Evolutionary conservation across 495 filamentous ascomycete species (phyloP).

Genomic region (Polyplosphaeria fusca): DNA sequence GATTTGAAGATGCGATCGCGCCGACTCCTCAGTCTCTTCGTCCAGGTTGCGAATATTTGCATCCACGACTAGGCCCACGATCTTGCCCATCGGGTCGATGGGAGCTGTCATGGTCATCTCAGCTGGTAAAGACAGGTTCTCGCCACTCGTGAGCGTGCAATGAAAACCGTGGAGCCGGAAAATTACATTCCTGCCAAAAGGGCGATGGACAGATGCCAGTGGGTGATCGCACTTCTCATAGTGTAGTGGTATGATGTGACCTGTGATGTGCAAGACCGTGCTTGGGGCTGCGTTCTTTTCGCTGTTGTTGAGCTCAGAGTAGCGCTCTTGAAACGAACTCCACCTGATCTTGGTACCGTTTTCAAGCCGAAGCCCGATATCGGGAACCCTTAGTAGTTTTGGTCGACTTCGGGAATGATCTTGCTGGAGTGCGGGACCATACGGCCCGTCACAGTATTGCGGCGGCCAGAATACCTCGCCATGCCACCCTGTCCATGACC

Average conservation of each 20-base stretch:
- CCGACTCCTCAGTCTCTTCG: not conserved
- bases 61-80: not conserved
- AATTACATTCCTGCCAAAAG: not conserved
- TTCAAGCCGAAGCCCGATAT: not conserved
- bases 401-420: not conserved
- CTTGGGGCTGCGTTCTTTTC: not conserved
- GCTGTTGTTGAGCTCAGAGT: not conserved
- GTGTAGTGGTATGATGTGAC: not conserved
- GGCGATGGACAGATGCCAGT: not conserved
- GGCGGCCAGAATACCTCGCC: not conserved
- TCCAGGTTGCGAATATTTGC: not conserved
- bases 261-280: not conserved
- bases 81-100: not conserved
- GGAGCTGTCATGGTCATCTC: not conserved
- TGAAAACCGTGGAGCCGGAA: not conserved
- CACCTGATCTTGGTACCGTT: not conserved
- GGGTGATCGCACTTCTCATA: not conserved
- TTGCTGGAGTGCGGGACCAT: not conserved
- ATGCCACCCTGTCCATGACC: conserved; percentile 6
- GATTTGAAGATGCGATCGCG: not conserved
- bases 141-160: not conserved
- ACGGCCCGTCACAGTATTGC: not conserved
- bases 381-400: not conserved
- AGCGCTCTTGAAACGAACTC: not conserved
- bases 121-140: not conserved